Conservation (phyloP, 768 basidiomycete genomes). For the Rossbeevera mucosa region DNA sequence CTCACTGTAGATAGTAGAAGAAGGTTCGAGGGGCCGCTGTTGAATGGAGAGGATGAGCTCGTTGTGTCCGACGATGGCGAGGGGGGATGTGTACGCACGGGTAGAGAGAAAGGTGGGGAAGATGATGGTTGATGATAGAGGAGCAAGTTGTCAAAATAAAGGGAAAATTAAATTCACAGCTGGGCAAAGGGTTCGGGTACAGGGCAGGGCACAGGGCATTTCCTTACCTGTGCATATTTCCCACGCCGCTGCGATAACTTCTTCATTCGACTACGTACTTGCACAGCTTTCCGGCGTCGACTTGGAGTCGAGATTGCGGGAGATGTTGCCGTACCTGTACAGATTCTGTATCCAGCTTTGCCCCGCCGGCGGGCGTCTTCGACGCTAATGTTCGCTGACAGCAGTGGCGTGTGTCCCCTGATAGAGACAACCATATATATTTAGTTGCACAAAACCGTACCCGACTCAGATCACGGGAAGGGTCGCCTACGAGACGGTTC, state of each 20-base stretch:
- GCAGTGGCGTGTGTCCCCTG: not conserved
- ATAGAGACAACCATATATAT: slow-evolving; percentile 7
- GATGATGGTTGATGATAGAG: slow-evolving; percentile 46
- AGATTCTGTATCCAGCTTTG: not conserved
- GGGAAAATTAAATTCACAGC: slow-evolving; percentile 60
- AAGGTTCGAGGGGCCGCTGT: slow-evolving; percentile 14
- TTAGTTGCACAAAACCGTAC: slow-evolving; percentile 5
- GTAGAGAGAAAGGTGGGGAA: slow-evolving; percentile 33
- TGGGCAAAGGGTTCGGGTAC: slow-evolving; percentile 69
- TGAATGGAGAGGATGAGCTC: slow-evolving; percentile 32
- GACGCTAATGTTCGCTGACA: not conserved
- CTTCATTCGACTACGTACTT: slow-evolving; percentile 10
- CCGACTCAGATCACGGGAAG: slow-evolving; percentile 4
- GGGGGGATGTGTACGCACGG: slow-evolving; percentile 38
- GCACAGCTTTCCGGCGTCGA: not conserved
- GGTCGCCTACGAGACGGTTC: not conserved
- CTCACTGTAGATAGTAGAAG: slow-evolving; percentile 39
- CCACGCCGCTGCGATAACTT: slow-evolving; percentile 25
- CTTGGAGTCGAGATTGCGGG: not conserved
- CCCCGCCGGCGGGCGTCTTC: not conserved
- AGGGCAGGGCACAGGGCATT: slow-evolving; percentile 38
- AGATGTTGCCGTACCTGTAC: not conserved
- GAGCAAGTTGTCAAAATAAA: slow-evolving; percentile 45
- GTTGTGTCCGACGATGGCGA: slow-evolving; percentile 30
- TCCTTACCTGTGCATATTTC: slow-evolving; percentile 7